Base-by-base conservation (phyloP, 345 rosid genomes). In the Aurinia saxatilis region DNA sequence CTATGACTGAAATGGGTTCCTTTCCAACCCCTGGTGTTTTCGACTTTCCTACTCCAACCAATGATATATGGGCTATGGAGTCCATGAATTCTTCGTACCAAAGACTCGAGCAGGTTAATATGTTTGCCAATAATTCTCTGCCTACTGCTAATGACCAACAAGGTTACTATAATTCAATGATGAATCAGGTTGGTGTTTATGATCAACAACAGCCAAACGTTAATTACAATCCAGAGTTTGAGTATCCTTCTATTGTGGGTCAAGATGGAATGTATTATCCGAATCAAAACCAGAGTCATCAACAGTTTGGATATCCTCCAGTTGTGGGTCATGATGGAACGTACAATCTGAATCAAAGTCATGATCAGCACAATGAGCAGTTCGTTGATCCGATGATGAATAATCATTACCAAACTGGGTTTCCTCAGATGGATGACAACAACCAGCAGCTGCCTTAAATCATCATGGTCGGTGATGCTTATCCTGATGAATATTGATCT, bases 1-100 rank as follows among this genome's bases (percentile, higher is more conserved):
- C 49, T 44, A 18, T 16, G 7, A 15, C 29, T 51, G 66, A 68
- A 60, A 23, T 42, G 21, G 47, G 62, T 60, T 45, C n/a, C 25
- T 21, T 21, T 21, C 25, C 25, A 21, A 23, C 14, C 23, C 46
- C n/a, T 10, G 30, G 50, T 33, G 72, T 42, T 19, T 49, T 31
- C 37, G 57, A 49, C 51, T 0, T 48, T 45, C 10, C 55, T 68
- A 31, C 2, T 2, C 42, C n/a, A n/a, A n/a, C n/a, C n/a, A n/a
- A 37, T 16, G 40, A 37, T 11, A 9, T 31, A 29, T 36, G 48
- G 70, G 18, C 39, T 14, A 5, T n/a, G 3, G 14, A 2, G 38
- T 10, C 21, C 27, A 23, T 34, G 2, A 3, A 44, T n/a, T 7
- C 61, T 14, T 34, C 45, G 1, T 15, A 3, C 4, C 47, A 35